Evolutionary conservation across 495 filamentous ascomycete species (phyloP).

Genomic region (Beverwykella pulmonaria): DNA sequence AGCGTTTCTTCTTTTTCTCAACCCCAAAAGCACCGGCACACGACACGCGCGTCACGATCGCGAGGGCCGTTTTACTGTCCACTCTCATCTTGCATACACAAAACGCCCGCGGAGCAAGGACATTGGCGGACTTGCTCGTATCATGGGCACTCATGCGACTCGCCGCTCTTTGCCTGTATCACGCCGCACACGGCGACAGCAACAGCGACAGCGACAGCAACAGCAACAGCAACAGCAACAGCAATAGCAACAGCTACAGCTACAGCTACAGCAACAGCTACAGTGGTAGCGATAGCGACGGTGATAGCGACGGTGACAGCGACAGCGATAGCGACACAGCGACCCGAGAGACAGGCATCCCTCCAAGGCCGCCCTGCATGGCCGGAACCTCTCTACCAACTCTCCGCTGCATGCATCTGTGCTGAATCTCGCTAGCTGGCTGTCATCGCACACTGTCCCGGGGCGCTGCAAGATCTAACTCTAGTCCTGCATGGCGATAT

Average conservation of each 20-base stretch:
- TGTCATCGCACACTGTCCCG: not conserved
- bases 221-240: too few relatives aligned
- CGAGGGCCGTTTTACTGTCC: not conserved
- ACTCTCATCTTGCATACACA: not conserved
- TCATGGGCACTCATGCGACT: not conserved
- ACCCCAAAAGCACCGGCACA: not conserved
- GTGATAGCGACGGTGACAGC: too few relatives aligned
- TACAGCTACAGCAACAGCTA: too few relatives aligned
- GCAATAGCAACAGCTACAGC: too few relatives aligned
- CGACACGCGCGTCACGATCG: not conserved
- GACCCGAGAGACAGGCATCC: not conserved
- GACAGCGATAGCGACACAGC: too few relatives aligned
- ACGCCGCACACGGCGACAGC: not conserved
- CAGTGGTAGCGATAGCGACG: too few relatives aligned
- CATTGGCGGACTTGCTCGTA: not conserved
- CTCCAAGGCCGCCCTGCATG: slow-evolving; percentile 15
- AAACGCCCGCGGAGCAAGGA: not conserved
- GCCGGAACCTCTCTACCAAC: slow-evolving; percentile 17
- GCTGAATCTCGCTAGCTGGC: not conserved
- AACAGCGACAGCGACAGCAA: too few relatives aligned
- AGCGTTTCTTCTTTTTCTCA: not conserved
- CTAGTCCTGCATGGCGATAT: slow-evolving; percentile 10
- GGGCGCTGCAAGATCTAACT: slow-evolving; percentile 14
- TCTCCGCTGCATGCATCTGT: not conserved
- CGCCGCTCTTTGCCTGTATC: not conserved